Conservation (phyloP, 805 yeast species). For the Ogataea trehaloabstinens region DNA sequence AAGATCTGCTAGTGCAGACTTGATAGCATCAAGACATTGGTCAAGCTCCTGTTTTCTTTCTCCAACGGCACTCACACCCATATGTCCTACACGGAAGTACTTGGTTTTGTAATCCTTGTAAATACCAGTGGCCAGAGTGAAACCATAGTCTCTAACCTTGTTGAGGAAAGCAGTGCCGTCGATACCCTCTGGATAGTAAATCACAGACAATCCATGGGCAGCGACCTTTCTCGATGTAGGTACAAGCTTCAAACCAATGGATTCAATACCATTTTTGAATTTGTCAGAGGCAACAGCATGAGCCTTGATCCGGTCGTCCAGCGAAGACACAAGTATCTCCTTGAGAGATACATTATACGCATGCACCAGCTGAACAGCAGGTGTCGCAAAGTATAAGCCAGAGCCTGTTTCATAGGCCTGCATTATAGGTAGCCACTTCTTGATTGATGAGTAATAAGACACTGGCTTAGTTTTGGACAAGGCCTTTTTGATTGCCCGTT, state of each 20-base stretch:
- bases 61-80: conserved; percentile 79
- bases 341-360: conserved; percentile 75
- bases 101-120: conserved; percentile 75
- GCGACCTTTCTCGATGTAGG: conserved; percentile 55
- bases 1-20: conserved; percentile 39
- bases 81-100: conserved; percentile 93
- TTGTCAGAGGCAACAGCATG: conserved; percentile 62
- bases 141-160: conserved; percentile 58
- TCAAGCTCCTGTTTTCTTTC: conserved; percentile 53
- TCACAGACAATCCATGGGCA: conserved; percentile 88
- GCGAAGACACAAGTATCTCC: conserved; percentile 53
- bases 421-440: conserved; percentile 89
- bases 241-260: conserved; percentile 67
- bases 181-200: conserved; percentile 75
- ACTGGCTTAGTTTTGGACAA: conserved; percentile 45
- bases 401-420: conserved; percentile 77
- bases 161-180: conserved; percentile 65
- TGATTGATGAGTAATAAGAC: conserved; percentile 66
- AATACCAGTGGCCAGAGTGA: conserved; percentile 86
- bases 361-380: conserved; percentile 84
- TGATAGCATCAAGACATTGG: conserved; percentile 45
- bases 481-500: conserved; percentile 68
- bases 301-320: conserved; percentile 60
- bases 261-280: conserved; percentile 58
- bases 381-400: conserved; percentile 91